Base-by-base conservation (phyloP, 306 rosid species). In the Begonia peltatifolia region DNA sequence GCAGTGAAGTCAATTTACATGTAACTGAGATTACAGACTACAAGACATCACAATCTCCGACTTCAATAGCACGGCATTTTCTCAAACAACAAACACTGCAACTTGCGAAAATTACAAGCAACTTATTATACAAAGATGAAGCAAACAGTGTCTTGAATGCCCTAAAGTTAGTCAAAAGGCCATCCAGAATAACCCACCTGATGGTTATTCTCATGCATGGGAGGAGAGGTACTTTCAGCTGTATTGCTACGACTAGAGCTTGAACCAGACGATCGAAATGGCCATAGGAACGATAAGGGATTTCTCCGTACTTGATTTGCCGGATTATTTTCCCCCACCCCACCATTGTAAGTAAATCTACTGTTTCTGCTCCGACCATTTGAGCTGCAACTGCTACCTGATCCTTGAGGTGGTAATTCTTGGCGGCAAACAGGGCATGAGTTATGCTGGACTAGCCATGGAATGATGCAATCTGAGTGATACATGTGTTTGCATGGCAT, bases 391-490 rank as follows among this genome's bases (percentile, higher is more conserved):
- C 30, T 57, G 2, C 65, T 44, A 6, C 53, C 66, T 6, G 46
- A 42, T 23, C 44, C 66, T 14, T 44, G 66, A 5, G 52, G 53
- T 3, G 66, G 66, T n/a, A 62, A 50, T 62, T 62, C 66, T 48
- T 53, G 66, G 53, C 66, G 66, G 15, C 66, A 62, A 14, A 62
- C 66, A 0, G 66, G 66, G 59, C 66, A 62, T 20, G 66, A 62
- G 46, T 62, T 62, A 52, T 62, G 66, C 59, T 62, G 66, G 17
- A 62, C 47, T n/a, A 62, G 53, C 66, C 66, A 62, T 53, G 66
- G 66, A 43, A 53, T 36, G 2, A 62, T 62, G 36, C 66, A 62
- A 44, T 62, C 66, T 10, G 66, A 18, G 53, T 62, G 66, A 49
- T 62, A 62, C 66, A 53, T 52, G 52, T 62, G 66, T 42, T 53